Evolutionary conservation across 768 basidiomycete genomes (phyloP), one percentile per base, ranked within the genome.

Genomic region (Mycena pura): DNA sequence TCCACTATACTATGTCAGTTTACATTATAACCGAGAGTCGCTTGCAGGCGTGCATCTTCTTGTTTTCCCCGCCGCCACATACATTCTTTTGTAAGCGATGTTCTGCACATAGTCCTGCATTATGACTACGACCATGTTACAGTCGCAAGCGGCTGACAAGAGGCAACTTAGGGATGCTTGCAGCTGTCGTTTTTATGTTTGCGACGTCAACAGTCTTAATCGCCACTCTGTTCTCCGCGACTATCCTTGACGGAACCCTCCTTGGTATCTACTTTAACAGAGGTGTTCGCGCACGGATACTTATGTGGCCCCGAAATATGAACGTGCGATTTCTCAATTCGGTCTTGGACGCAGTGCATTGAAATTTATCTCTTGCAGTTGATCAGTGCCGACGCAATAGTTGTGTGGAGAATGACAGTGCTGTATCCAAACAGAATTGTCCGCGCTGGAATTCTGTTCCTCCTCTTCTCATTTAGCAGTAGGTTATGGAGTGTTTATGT

Each of bases 261-360:
- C 5, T 58, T 15, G 57, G 57, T n/a, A 58, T 58, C n/a, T 58
- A 58, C 22, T 58, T 58, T 24, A 43, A 43, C 48, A 21, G 17
- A 50, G 31, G 39, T 7, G 40, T 28, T 14, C 39, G 48, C 11
- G 31, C 57, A 14, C 45, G 38, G 27, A 48, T 57, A 21, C 55
- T 57, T 2, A 57, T 57, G 55, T 57, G 55, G 55, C 55, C 55
- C 22, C 55, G 55, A 31, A 57, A 57, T 31, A 48, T 57, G 55
- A 57, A 57, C 39, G 55, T 57, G 28, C 45, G 55, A 5, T n/a
- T 28, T 28, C 34, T 25, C 2, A 22, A n/a, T 6, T 29, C 5
- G n/a, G 3, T 31, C 6, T 46, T 9, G 34, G 39, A 56, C 13
- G 32, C 22, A 22, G 22, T 5, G 22, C 19, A 7, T 17, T 41